Base-by-base conservation (phyloP, 768 basidiomycete genomes). In the Butyriboletus loyo region DNA sequence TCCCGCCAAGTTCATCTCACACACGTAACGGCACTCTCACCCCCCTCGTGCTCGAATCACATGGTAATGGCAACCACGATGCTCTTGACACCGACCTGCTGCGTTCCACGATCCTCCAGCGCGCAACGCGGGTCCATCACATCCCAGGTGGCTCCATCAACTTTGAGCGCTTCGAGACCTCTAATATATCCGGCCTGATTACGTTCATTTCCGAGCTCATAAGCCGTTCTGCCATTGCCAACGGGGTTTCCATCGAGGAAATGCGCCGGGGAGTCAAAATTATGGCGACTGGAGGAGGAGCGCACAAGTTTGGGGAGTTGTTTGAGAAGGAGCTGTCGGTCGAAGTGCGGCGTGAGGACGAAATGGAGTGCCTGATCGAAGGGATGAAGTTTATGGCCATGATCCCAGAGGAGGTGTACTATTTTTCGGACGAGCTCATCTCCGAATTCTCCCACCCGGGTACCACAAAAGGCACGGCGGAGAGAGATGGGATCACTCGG, bases 321-420 rank as follows among this genome's bases (percentile, higher is more conserved):
- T 87, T 99, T 69, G 77, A 77, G 46, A 75, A 75, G 21, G 82
- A 82, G 57, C 75, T 98, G 14, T 83, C 78, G 25, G 91, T 98
- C 46, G 92, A 95, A 65, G 92, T 98, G 38, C 75, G 77, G 55
- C 73, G 87, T 51, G 96, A 98, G 72, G 97, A 98, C 68, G 97
- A 99, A 79, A 98, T 99, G 97, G 96, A 92, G 73, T 98, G 97
- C 64, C 73, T 98, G 66, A 98, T 98, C 59, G 87, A 92, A 62
- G 97, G 97, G 27, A 78, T 99, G 66, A 89, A 92, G 71, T 99
- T 99, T 73, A 88, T 98, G 69, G 88, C 89, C 32, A 85, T 89
- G 68, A 95, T 99, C 54, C 96, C 96, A 31, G 86, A 93, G 72
- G 97, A 99, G 73, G 96, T 92, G 27, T 99, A 98, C 74, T 98